phyloP scores from a whole-genome alignment of 495 filamentous ascomycete genomes.

The Penicillium cataractarum region DNA sequence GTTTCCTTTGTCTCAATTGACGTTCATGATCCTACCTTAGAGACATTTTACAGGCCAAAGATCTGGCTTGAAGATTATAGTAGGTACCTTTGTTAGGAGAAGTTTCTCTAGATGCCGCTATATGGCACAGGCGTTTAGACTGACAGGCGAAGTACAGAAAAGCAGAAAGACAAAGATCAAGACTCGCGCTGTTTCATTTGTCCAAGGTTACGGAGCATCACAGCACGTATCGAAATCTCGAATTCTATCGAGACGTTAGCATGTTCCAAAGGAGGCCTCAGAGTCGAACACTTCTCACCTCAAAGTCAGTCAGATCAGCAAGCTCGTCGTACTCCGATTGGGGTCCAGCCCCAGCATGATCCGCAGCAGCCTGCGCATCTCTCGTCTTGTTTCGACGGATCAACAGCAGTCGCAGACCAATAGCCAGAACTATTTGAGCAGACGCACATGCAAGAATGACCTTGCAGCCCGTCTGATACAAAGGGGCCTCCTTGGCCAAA shows the following conservation, averaged over 20 bases:
- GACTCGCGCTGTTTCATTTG: not conserved
- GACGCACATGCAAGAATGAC: constrained; percentile 35
- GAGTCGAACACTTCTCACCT: constrained; percentile 14
- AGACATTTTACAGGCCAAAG: not conserved
- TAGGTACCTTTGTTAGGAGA: not conserved
- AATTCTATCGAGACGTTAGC: constrained; percentile 22
- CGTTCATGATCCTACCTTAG: not conserved
- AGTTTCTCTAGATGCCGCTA: not conserved
- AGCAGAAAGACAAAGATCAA: not conserved
- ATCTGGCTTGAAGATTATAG: not conserved
- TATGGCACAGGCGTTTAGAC: too few species aligned
- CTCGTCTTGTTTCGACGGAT: constrained; percentile 21
- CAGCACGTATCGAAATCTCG: constrained; percentile 28
- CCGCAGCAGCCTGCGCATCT: constrained; percentile 16
- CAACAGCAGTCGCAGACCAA: constrained; percentile 22
- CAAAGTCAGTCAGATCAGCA: constrained; percentile 31
- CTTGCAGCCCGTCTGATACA: constrained; percentile 41
- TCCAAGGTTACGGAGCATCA: constrained; percentile 15
- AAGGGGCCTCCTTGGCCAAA: constrained; percentile 35
- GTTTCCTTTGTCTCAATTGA: constrained; percentile 25
- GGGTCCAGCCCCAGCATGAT: not conserved
- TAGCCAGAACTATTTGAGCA: constrained; percentile 20
- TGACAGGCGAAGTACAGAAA: not conserved
- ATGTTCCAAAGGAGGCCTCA: not conserved
- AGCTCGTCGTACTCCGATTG: constrained; percentile 13